phyloP scores from a whole-genome alignment of 108 stramenopile genomes.

The Pelagomonas calceolata region DNA sequence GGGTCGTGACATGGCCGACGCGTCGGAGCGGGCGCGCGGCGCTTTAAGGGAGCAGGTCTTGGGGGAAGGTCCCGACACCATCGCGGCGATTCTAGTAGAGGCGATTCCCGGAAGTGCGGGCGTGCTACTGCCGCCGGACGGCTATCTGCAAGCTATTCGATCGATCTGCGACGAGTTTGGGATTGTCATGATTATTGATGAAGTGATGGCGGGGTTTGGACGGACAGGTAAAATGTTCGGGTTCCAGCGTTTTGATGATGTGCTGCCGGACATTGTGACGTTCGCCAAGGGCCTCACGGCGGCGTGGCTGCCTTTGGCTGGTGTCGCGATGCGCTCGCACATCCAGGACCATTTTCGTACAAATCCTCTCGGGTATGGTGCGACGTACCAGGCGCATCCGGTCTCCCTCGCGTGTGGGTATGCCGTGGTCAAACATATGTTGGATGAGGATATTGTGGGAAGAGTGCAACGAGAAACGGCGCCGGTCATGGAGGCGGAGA shows the following conservation, averaged over 20 bases:
- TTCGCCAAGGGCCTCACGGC: constrained; percentile 47
- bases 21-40: constrained; percentile 30
- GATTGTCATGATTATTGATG: constrained; percentile 43
- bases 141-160: constrained; percentile 57
- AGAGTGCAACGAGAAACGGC: constrained; percentile 32
- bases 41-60: constrained; percentile 58
- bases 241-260: constrained; percentile 42
- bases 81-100: constrained; percentile 28
- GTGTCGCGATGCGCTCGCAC: constrained; percentile 40
- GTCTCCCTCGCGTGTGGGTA: constrained; percentile 52
- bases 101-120: constrained; percentile 37
- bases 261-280: constrained; percentile 48
- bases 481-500: constrained; percentile 37
- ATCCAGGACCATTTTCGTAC: constrained; percentile 55
- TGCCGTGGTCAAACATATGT: constrained; percentile 44
- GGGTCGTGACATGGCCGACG: constrained; percentile 34
- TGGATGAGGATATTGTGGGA: constrained; percentile 31
- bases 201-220: constrained; percentile 51
- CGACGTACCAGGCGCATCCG: constrained; percentile 44
- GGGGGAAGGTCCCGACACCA: constrained; percentile 48
- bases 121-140: constrained; percentile 29
- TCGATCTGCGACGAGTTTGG: constrained; percentile 46
- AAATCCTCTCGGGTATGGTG: constrained; percentile 46
- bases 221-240: constrained; percentile 42
- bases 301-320: constrained; percentile 37